These are phyloP conservation scores for Mercurialis annua DNA, from an alignment of 345 rosid species.

Conservation along the genomic window DNA sequence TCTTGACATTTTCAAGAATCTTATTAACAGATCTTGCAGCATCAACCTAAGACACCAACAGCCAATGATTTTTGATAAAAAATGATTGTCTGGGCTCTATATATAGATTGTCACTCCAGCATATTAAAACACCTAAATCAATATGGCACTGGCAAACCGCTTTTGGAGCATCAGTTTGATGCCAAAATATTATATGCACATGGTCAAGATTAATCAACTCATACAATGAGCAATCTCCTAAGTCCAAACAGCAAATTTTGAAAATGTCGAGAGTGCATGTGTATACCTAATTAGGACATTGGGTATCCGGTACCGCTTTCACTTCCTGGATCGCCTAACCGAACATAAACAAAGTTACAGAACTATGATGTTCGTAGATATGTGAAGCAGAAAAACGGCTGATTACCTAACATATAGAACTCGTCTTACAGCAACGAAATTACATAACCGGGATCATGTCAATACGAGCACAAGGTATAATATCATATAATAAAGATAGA, in stretches of 20 bases:
- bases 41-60: conserved; percentile 44
- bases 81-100: background rate
- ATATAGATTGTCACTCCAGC: background rate
- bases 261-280: conserved; percentile 52
- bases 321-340: conserved; percentile 42
- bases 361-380: background rate
- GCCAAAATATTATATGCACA: no score
- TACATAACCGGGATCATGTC: background rate
- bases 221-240: conserved; percentile 83
- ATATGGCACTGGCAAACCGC: no score
- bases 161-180: background rate
- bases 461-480: no score
- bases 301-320: conserved; percentile 86
- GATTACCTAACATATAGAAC: background rate
- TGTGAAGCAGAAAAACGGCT: background rate
- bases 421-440: background rate
- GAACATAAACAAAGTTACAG: background rate
- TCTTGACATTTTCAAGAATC: conserved; percentile 62
- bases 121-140: background rate
- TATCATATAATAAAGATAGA: no score
- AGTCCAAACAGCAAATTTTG: conserved; percentile 65
- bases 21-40: conserved; percentile 61
- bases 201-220: no score
- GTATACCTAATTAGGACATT: conserved; percentile 68
- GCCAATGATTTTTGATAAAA: background rate